Evolutionary conservation across 1,139 yeast species (phyloP), one percentile per base, ranked within the genome.

Genomic region (Hemisphaericaspora xylofermentans): DNA sequence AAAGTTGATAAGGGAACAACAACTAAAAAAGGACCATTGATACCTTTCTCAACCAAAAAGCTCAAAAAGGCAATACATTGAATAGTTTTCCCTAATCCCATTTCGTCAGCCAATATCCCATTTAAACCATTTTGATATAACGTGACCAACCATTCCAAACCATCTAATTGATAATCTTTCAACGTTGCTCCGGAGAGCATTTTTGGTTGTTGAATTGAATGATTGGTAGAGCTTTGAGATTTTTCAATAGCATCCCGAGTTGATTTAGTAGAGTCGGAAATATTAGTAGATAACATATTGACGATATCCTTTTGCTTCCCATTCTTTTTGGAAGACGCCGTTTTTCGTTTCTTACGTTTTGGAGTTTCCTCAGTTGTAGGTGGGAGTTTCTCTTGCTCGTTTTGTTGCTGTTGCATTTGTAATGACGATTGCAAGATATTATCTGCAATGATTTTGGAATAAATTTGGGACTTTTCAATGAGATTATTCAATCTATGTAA

Each of bases 91-190:
- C 98, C 98, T 32, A 89, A 68, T 0, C 98, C 98, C 98, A 91
- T 93, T 60, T 91, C 98, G 62, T 93, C 98, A 0, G 98, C 98
- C 24, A 93, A 66, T 27, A 93, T 89, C 3, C 98, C 98, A 62
- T 93, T 93, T 26, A 93, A 69, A 0, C 98, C 98, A 60, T 93
- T 93, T 58, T 91, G 95, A 58, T 85, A 93, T 24, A 93, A 67
- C 0, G 96, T 85, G 10, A 83, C 76, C 38, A 93, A 66, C 98
- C 98, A 93, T 51, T 88, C 91, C 43, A 91, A 74, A 0, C 98
- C 98, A 42, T 86, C 93, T 21, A 88, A 60, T 60, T 93, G 98
- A 57, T 93, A 91, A 25, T 81, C 84, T 55, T 89, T 88, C 68
- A 93, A 68, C 0, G 55, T 57, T 21, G 88, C 87, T 9, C 93